Conservation (phyloP, 108 stramenopile species). For the Epithemia pelagica region DNA sequence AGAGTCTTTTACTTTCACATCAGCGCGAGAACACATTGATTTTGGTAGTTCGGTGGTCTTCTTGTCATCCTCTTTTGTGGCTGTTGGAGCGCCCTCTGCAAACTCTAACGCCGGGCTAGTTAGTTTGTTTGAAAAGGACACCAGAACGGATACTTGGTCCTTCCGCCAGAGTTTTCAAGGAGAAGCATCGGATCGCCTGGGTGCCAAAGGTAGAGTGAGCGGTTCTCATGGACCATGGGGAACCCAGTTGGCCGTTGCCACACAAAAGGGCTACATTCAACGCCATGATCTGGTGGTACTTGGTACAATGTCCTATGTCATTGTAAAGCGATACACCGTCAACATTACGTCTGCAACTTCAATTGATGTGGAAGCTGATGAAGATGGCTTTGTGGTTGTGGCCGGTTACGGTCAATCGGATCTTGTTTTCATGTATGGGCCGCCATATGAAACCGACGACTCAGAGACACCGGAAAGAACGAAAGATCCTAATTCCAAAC, state of each 20-base stretch:
- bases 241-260: neutral
- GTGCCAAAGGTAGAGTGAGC: neutral
- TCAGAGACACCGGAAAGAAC: neutral
- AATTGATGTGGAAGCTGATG: neutral
- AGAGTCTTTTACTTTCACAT: neutral
- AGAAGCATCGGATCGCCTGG: neutral
- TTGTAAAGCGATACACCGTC: neutral
- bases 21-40: neutral
- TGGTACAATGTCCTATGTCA: neutral
- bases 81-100: neutral
- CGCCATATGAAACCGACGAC: neutral
- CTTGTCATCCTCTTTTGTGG: neutral
- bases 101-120: neutral
- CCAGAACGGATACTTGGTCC: neutral
- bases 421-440: neutral
- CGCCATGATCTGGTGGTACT: neutral
- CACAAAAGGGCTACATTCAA: neutral
- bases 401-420: neutral
- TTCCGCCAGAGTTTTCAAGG: neutral
- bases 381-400: neutral
- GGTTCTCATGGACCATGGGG: neutral
- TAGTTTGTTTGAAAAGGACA: neutral
- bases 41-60: slow-evolving; percentile 1
- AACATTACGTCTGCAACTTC: neutral
- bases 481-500: neutral